Evolutionary conservation across 345 rosid species (phyloP), one percentile per base, ranked within the genome.

Genomic region (Sisymbrium altissimum): DNA sequence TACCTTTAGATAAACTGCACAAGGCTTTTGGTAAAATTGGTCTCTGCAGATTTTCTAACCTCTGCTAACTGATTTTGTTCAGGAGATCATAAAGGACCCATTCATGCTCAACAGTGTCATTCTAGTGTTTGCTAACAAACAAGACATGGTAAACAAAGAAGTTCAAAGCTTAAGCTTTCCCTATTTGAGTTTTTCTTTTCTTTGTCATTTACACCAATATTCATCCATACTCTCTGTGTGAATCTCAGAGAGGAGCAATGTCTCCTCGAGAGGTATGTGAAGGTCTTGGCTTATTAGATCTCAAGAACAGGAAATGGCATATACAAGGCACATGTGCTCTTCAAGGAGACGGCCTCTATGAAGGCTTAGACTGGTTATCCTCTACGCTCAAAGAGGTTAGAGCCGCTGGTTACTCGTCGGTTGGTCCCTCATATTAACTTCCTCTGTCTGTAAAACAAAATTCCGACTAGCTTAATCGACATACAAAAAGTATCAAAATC

Each of bases 291-390:
- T 91, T 96, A 30, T 82, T 87, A 70, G 98, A 88, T 72, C 89
- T 92, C 29, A 89, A 90, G 89, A 89, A 92, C 86, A 84, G 98
- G 78, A 96, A 89, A 78, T 96, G 99, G 99, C 97, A 96, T 80
- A 92, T 96, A 78, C 98, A 96, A 81, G 99, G 98, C 58, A 92
- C 98, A 70, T 90, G 98, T 54, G 98, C 99, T 7, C 88, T 96
- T 40, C 82, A 79, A 78, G 99, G 99, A 69, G 99, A 92, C 58
- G 99, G 99, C 14, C 97, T 96, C 14, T 96, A 96, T 7, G 99
- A 96, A 78, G 99, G 99, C 27, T 82, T 92, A 85, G 98, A 92
- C 79, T 92, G 99, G 98, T 81, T 96, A 73, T 77, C 96, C 19
- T 58, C 85, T 59, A 92, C 97, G 2, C 83, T 92, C 49, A 90